Percentiles rank a stretch among this genome's conserved stretches.
These are phyloP conservation scores for Pseudocohnilembus persalinus DNA, from an alignment of 169 alveolate species.

Conservation along the genomic window DNA sequence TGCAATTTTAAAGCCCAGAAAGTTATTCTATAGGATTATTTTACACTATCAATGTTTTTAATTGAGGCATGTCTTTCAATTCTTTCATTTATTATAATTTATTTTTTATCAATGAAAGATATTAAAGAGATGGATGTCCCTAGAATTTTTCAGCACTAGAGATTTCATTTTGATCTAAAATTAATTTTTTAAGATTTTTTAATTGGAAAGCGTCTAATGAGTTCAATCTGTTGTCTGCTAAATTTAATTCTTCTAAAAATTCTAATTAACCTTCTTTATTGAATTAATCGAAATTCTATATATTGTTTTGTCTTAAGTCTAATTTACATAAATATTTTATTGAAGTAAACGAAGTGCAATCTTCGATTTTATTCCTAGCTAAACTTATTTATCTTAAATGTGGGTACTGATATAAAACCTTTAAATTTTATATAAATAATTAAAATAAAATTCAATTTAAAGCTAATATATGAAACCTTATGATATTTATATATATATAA, in stretches of 20 bases:
- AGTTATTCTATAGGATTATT: constrained; percentile 50
- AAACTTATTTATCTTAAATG: constrained; percentile 38
- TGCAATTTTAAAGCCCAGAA: constrained; percentile 29
- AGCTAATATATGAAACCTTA: too few species aligned
- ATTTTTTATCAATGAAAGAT: constrained; percentile 57
- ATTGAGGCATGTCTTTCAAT: constrained; percentile 34
- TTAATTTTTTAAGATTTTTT: constrained; percentile 44
- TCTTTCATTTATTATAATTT: constrained; percentile 48
- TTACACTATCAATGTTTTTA: constrained; percentile 46
- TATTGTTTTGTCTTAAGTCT: constrained; percentile 31
- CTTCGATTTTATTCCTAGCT: constrained; percentile 26
- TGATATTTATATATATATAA: too few species aligned
- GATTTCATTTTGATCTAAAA: constrained; percentile 56
- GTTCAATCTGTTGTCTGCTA: constrained; percentile 30
- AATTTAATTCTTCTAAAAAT: constrained; percentile 43
- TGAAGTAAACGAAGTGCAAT: constrained; percentile 9
- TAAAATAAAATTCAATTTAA: too few species aligned
- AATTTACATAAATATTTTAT: constrained; percentile 34
- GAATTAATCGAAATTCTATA: constrained; percentile 27
- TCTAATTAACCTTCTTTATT: constrained; percentile 22
- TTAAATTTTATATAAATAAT: too few species aligned
- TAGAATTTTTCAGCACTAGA: constrained; percentile 42
- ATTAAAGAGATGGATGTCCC: constrained; percentile 40
- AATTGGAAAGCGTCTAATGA: constrained; percentile 19
- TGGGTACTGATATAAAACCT: constrained; percentile 8